Evolutionary conservation across 1,284 basidiomycete genomes (phyloP), one percentile per base, ranked within the genome.

Genomic region (Irpex rosettiformis): DNA sequence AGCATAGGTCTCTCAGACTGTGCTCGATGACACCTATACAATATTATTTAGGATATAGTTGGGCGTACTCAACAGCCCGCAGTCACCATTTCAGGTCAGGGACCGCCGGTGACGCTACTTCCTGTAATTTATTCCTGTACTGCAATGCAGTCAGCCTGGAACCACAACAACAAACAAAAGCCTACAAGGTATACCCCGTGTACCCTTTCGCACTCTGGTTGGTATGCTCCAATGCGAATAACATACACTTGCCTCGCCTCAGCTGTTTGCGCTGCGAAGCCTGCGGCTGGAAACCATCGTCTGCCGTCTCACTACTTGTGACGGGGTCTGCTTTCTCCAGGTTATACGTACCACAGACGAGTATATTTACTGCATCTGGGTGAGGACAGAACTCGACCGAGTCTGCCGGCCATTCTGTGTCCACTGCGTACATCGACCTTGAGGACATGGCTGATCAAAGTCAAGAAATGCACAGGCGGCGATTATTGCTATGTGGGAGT

Each of bases 61-160:
- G 13, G 22, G 27, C 27, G 13, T 13, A 53, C 52, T 33, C 7
- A 6, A 25, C 3, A 13, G 1, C 11, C n/a, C 21, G 22, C 8
- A 58, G 72, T 52, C 64, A 93, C 95, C 95, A 98, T 80, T 96
- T 96, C 80, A 93, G 86, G 69, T 98, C 95, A n/a, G 91, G 79
- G 25, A 98, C 82, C 8, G 94, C 95, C 1, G 93, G 86, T 11
- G 91, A 77, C 57, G 89, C 80, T 43, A 93, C 79, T 22, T 86
- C 75, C 66, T 94, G 88, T 2, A 89, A 67, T 65, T 88, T 79
- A 6, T 75, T 71, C 58, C 93, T 94, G 62, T 30, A 55, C 60
- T 66, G 55, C 13, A 52, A 30, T 25, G 11, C 22, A 52, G 43
- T 53, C 8, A 37, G 51, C 10, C 10, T 22, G 25, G 6, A 29